phyloP scores from a whole-genome alignment of 2,329 filamentous ascomycete species.

The Tolypocladium cylindrosporum region DNA sequence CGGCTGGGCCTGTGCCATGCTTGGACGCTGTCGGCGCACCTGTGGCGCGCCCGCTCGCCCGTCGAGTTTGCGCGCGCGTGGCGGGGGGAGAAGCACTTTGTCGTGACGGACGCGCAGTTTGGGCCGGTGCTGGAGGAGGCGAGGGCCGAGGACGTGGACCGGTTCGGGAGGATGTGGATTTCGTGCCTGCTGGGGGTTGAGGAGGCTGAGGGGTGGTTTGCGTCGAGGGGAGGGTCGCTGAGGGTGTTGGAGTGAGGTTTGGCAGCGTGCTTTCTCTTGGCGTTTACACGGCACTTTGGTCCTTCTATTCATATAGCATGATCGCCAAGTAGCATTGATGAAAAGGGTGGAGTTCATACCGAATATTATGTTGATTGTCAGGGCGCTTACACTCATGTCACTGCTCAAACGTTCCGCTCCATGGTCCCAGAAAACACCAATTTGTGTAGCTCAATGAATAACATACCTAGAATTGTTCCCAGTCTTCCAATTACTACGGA shows the following conservation, averaged over 20 bases:
- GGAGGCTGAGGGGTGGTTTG: conserved; percentile 24
- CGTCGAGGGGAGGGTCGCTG: conserved; percentile 9
- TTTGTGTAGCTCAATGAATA: no score
- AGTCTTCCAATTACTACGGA: no score
- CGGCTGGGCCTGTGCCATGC: conserved; percentile 20
- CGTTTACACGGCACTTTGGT: no score
- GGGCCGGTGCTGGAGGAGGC: conserved; percentile 19
- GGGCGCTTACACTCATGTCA: no score
- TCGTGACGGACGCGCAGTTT: conserved; percentile 20
- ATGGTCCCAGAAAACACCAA: no score
- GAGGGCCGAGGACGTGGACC: conserved; percentile 30
- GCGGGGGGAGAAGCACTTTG: conserved; percentile 16
- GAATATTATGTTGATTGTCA: no score
- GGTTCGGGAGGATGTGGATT: conserved; percentile 28
- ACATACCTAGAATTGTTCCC: no score
- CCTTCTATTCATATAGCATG: no score
- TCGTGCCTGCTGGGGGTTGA: conserved; percentile 19
- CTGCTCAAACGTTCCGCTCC: no score
- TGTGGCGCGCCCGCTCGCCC: conserved; percentile 26
- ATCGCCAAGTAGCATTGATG: no score
- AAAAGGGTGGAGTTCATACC: no score
- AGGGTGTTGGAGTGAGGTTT: neutral
- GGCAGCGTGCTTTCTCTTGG: neutral
- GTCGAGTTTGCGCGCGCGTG: conserved; percentile 28
- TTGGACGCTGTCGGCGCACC: conserved; percentile 27